Conservation (phyloP, 78 protist species). For the Polysphondylium violaceum region DNA sequence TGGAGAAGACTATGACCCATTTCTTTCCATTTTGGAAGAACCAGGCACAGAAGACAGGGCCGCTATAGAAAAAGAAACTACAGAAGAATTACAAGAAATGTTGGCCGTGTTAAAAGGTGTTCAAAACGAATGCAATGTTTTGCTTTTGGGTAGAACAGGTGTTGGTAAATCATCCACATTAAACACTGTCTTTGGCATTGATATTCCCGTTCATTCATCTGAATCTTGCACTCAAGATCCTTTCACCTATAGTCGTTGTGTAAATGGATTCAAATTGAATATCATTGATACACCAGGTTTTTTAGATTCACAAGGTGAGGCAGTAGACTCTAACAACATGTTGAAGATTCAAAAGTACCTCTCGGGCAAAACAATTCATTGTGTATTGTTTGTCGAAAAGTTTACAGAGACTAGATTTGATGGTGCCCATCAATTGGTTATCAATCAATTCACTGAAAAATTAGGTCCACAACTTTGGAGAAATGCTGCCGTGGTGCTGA, state of each 20-base stretch:
- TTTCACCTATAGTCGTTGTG: conserved; percentile 62
- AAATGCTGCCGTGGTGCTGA: conserved; percentile 67
- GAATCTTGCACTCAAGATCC: conserved; percentile 79
- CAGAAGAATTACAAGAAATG: conserved; percentile 76
- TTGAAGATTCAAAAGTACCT: conserved; percentile 60
- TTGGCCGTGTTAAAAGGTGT: conserved; percentile 68
- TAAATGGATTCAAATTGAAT: conserved; percentile 75
- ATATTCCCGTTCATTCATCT: conserved; percentile 64
- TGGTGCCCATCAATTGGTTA: conserved; percentile 78
- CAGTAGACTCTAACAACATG: conserved; percentile 53
- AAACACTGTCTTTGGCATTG: conserved; percentile 76
- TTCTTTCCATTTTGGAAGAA: conserved; percentile 60
- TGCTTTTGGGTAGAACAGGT: conserved; percentile 77
- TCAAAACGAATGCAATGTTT: conserved; percentile 73
- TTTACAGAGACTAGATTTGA: conserved; percentile 77
- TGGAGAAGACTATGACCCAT: conserved; percentile 79
- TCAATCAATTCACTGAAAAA: conserved; percentile 79
- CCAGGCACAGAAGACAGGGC: background rate
- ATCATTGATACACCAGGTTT: conserved; percentile 80
- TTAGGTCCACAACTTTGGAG: conserved; percentile 72
- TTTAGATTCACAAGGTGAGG: conserved; percentile 66
- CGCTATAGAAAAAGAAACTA: conserved; percentile 60
- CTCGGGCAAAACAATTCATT: conserved; percentile 75
- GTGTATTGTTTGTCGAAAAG: conserved; percentile 71
- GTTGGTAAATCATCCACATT: conserved; percentile 74